Evolutionary conservation across 177 flowering plant species (phyloP).

Genomic region (Telopea speciosissima): DNA sequence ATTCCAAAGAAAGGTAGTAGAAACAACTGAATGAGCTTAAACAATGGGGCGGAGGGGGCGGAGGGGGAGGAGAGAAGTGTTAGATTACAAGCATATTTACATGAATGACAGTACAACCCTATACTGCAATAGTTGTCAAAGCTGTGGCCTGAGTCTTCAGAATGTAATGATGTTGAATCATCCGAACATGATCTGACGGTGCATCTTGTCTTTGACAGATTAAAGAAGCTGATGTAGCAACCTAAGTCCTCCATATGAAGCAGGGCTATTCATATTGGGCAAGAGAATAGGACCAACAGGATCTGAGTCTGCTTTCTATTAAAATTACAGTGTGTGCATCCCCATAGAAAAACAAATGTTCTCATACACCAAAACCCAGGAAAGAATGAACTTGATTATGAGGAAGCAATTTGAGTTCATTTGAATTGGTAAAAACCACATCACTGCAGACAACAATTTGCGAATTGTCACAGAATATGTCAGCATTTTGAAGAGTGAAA

Average conservation of each 20-base stretch:
- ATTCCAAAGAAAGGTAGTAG: no score
- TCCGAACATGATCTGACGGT: background rate
- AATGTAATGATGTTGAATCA: background rate
- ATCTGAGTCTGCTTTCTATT: background rate
- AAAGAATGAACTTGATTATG: no score
- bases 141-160: background rate
- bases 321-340: background rate
- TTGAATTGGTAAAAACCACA: conserved; percentile 26
- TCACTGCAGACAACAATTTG: conserved; percentile 60
- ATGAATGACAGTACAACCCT: no score
- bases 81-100: background rate
- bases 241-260: background rate
- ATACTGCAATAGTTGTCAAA: background rate
- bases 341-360: background rate
- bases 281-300: background rate
- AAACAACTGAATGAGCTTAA: no score
- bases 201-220: background rate
- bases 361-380: background rate
- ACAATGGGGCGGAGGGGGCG: no score
- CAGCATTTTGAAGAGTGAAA: conserved; percentile 63
- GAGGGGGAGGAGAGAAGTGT: background rate
- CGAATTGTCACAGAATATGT: conserved; percentile 31
- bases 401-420: conserved; percentile 6
- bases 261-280: background rate
- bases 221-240: background rate